Evolutionary conservation across 2,329 filamentous ascomycete genomes (phyloP).

Genomic region (Mollisia scopiformis): DNA sequence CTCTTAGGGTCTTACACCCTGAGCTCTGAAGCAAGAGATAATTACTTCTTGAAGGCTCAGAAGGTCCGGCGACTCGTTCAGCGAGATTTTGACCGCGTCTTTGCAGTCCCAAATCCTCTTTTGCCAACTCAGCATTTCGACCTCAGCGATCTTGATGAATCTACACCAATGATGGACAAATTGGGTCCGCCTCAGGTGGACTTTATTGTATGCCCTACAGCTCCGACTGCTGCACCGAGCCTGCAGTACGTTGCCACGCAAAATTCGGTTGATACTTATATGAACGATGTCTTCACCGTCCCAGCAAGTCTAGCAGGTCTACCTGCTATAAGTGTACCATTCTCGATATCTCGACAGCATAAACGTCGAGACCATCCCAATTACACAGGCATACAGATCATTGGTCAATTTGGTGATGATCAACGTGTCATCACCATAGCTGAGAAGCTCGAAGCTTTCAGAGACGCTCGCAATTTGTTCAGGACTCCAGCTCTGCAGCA

Average conservation of each 20-base stretch:
- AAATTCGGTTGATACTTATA: conserved; percentile 73
- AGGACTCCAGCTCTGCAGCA: background rate
- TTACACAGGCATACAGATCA: conserved; percentile 69
- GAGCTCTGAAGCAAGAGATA: conserved; percentile 88
- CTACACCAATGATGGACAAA: conserved; percentile 54
- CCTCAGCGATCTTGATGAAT: conserved; percentile 62
- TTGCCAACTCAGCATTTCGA: conserved; percentile 55
- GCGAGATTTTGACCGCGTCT: conserved; percentile 82
- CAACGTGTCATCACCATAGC: conserved; percentile 63
- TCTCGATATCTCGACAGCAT: conserved; percentile 28
- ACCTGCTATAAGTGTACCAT: conserved; percentile 85
- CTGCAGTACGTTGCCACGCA: conserved; percentile 59
- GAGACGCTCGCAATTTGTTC: background rate
- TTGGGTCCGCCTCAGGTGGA: conserved; percentile 71
- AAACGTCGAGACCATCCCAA: conserved; percentile 41
- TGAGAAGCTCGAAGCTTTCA: conserved; percentile 31
- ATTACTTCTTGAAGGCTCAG: conserved; percentile 96
- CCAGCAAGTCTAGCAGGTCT: conserved; percentile 91
- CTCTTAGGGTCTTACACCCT: conserved; percentile 88
- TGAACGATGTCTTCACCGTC: conserved; percentile 95
- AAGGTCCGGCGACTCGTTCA: conserved; percentile 83
- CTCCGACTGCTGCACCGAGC: conserved; percentile 73
- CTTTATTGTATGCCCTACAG: conserved; percentile 84
- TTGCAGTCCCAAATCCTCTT: conserved; percentile 71
- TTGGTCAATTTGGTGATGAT: conserved; percentile 84